Conservation (phyloP, 2,329 filamentous ascomycete species). For the Dothidotthia symphoricarpi region DNA sequence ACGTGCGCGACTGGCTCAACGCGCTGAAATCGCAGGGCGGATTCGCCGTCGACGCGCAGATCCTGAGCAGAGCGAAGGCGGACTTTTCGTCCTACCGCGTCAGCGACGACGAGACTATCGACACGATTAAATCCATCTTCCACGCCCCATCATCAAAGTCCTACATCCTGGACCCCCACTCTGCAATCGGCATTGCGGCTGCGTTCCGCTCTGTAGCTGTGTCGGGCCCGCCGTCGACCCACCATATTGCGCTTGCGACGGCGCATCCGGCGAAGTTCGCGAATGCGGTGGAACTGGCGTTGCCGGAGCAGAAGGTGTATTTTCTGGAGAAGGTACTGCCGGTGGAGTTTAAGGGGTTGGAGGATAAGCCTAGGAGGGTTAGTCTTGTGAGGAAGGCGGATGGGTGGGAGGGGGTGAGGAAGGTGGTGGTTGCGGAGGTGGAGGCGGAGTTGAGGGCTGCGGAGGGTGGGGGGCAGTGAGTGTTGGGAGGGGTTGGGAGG, state of each 20-base stretch:
- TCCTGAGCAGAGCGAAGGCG: constrained; percentile 67
- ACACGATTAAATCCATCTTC: constrained; percentile 49
- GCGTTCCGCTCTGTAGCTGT: constrained; percentile 65
- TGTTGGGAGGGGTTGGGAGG: too few species aligned
- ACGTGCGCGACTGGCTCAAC: constrained; percentile 74
- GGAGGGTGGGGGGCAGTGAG: constrained; percentile 21
- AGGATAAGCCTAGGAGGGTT: constrained; percentile 72
- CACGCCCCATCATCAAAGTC: constrained; percentile 48
- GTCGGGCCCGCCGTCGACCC: constrained; percentile 47
- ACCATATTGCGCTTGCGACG: constrained; percentile 84
- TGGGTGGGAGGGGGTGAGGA: constrained; percentile 72
- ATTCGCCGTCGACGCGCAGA: constrained; percentile 74
- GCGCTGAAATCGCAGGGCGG: constrained; percentile 78
- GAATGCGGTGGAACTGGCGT: constrained; percentile 75
- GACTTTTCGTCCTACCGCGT: constrained; percentile 80
- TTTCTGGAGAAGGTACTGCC: constrained; percentile 77
- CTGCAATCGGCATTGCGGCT: constrained; percentile 80
- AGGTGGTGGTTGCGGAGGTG: constrained; percentile 73
- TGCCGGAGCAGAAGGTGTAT: constrained; percentile 70
- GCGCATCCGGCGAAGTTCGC: constrained; percentile 96
- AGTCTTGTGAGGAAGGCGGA: constrained; percentile 62
- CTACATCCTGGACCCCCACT: constrained; percentile 91
- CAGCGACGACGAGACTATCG: constrained; percentile 53
- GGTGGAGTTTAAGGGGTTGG: constrained; percentile 75
- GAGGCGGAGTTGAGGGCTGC: constrained; percentile 45